These are phyloP conservation scores for Yarrowia yakushimensis DNA, from an alignment of 805 yeast genomes.

Conservation along the genomic window DNA sequence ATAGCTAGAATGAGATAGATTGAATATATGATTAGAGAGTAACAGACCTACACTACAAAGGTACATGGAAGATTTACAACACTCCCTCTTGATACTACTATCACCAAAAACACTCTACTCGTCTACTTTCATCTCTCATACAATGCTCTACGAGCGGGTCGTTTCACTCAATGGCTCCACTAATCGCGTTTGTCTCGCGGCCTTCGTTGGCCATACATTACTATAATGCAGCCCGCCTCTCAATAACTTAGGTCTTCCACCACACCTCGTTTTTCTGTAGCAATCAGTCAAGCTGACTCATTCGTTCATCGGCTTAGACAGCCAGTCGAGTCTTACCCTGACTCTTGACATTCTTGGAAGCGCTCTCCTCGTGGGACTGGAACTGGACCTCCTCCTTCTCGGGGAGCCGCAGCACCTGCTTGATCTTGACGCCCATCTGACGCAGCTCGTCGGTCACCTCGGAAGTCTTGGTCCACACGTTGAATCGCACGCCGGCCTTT, in stretches of 20 bases:
- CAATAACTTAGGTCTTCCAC: constrained; percentile 6
- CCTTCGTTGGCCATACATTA: background rate
- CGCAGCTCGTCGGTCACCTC: constrained; percentile 54
- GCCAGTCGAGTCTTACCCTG: constrained; percentile 23
- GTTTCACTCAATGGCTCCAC: too few species aligned
- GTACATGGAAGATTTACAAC: too few species aligned
- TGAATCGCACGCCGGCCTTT: constrained; percentile 75
- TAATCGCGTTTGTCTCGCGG: too few species aligned
- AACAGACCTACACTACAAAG: too few species aligned
- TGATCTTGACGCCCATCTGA: constrained; percentile 82
- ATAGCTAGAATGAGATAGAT: too few species aligned
- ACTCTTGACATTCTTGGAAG: constrained; percentile 19
- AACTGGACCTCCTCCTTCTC: constrained; percentile 80
- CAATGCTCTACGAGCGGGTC: too few species aligned
- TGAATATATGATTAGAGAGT: too few species aligned
- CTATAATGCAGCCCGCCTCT: constrained; percentile 18
- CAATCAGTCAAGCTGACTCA: too few species aligned
- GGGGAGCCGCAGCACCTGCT: constrained; percentile 72
- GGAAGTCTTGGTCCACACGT: constrained; percentile 88
- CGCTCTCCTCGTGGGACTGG: constrained; percentile 29
- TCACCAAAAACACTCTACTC: too few species aligned
- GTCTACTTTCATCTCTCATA: too few species aligned
- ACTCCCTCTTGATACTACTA: too few species aligned
- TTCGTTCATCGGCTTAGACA: too few species aligned
- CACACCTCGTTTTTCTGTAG: background rate